Base-by-base conservation (phyloP, 2,329 filamentous ascomycete species). In the Ascochyta pisi region DNA sequence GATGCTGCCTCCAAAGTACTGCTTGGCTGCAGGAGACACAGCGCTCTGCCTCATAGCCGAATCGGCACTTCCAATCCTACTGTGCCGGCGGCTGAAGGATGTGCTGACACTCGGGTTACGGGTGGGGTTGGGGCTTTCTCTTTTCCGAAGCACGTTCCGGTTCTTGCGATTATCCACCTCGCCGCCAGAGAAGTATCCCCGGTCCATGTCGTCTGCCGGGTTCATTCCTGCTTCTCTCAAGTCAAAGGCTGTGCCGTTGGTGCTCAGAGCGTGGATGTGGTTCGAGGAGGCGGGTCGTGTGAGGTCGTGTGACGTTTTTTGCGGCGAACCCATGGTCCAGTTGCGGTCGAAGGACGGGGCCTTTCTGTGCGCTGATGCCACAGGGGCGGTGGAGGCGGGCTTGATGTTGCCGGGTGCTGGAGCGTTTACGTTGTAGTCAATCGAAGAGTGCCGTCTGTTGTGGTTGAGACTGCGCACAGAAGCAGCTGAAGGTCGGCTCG, bases 161-260 rank as follows among this genome's bases (percentile, higher is more conserved):
- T 73, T 77, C 66, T 85, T 87, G 54, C 89, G 86, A 39, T 85
- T 85, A 61, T 97, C 92, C 10, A 87, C 81, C 68, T 98, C 94
- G 15, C 89, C 90, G 3, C 93, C 92, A 7, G 94, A 97, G 71
- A 97, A 96, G 75, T 98, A 98, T 23, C 93, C 94, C 33, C 92
- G 86, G 68, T 98, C 95, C 15, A 91, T 75, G 58, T 96, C 90
- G 52, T 77, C 76, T 41, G 77, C 69, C 69, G 70, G 60, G 43
- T 65, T 72, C 60, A 75, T 57, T 35, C 66, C 73, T 33, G 56
- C 61, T 44, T 74, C 73, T 39, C 64, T 61, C 6, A 47, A 51
- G 29, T 70, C 67, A 31, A 69, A 68, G 3, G 66, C 57, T 7
- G 66, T 62, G 13, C 64, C 65, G 16, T 71, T 72, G 16, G 71